Conservation (phyloP, 331 rosid genomes). For the Rosa hybrid region DNA sequence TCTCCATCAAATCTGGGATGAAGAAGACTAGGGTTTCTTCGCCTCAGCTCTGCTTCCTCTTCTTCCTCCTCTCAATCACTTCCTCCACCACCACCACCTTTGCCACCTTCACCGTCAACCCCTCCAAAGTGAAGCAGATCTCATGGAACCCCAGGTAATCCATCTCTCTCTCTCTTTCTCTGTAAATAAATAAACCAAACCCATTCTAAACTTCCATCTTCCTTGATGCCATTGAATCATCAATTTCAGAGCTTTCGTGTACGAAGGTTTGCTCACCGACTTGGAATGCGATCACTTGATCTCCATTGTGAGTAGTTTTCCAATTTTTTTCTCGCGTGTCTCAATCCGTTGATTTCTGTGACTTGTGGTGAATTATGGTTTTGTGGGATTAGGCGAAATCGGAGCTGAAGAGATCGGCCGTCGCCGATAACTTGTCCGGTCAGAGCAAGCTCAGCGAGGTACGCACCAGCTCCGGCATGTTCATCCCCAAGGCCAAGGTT, state of each 20-base stretch:
- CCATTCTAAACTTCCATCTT: not conserved
- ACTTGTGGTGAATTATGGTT: not conserved
- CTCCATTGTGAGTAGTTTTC: slow-evolving; percentile 53
- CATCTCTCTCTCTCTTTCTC: not conserved
- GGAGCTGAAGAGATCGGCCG: slow-evolving; percentile 92
- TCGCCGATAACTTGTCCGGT: slow-evolving; percentile 79
- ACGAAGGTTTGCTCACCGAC: slow-evolving; percentile 82
- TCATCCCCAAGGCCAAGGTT: slow-evolving; percentile 82
- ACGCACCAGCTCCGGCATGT: slow-evolving; percentile 92
- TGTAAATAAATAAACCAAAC: not conserved
- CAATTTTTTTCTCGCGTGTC: not conserved
- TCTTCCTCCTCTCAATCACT: slow-evolving; percentile 37
- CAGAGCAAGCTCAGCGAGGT: slow-evolving; percentile 69
- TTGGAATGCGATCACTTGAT: slow-evolving; percentile 92
- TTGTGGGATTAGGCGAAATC: slow-evolving; percentile 66
- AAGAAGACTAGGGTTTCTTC: slow-evolving; percentile 40
- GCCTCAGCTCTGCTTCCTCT: slow-evolving; percentile 27
- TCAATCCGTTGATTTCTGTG: not conserved
- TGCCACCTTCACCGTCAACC: slow-evolving; percentile 73
- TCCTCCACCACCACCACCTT: slow-evolving; percentile 37
- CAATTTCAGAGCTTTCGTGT: slow-evolving; percentile 85
- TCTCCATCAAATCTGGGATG: not conserved
- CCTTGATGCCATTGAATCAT: not conserved
- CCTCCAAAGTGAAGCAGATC: slow-evolving; percentile 78
- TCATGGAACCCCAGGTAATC: slow-evolving; percentile 82